A percentile compares a stretch with the other conserved stretches of the same genome.
Conservation (phyloP, 2,329 filamentous ascomycete genomes). For the Arthrobotrys musiformis region DNA sequence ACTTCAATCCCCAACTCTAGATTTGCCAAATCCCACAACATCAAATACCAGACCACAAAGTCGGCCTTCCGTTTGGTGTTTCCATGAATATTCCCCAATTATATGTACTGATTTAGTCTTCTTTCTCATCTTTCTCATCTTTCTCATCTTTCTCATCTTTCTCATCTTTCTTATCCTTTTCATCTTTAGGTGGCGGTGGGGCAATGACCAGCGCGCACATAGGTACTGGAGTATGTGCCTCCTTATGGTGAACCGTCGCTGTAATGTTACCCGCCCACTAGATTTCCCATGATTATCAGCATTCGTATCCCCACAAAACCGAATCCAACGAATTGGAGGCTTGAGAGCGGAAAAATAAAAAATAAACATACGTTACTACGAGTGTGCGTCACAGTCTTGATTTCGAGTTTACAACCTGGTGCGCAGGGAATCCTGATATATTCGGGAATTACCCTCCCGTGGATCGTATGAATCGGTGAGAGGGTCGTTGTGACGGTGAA, state of each 20-base stretch:
- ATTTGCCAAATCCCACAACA: background rate
- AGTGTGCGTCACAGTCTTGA: conserved; percentile 7
- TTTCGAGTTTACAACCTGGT: background rate
- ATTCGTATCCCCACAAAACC: background rate
- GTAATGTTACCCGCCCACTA: background rate
- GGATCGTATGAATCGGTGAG: background rate
- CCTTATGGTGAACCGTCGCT: background rate
- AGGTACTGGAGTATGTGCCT: background rate
- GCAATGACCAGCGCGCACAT: background rate
- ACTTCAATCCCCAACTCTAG: background rate
- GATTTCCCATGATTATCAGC: background rate
- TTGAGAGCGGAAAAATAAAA: background rate
- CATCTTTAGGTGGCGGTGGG: background rate
- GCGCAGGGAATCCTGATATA: background rate
- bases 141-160: background rate
- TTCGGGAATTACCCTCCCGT: background rate
- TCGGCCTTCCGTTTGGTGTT: no score
- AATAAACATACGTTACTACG: background rate
- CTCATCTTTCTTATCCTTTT: background rate
- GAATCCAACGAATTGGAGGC: no score
- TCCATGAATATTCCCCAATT: background rate
- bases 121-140: background rate
- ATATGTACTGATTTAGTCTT: background rate
- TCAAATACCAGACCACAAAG: background rate
- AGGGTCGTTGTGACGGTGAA: background rate